Base-by-base conservation (phyloP, 306 rosid species). In the Malus asiatica region DNA sequence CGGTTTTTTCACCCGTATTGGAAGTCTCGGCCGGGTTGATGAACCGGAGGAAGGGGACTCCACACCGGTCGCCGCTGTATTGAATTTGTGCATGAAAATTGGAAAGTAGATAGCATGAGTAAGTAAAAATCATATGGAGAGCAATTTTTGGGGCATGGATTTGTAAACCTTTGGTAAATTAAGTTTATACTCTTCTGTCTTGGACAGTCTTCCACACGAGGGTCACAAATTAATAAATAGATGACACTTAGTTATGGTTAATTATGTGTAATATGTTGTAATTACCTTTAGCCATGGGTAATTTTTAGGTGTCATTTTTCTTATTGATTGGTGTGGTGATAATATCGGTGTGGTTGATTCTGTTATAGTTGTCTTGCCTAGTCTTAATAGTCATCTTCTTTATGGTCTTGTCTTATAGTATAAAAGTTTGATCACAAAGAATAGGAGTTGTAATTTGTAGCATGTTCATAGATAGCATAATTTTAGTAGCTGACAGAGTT, bases 1-100 rank as follows among this genome's bases (percentile, higher is more conserved):
- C 30, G 45, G 79, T 48, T n/a, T 68, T 25, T 75, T 64, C 64
- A 30, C 78, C 85, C 4, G 81, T 60, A 0, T 72, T 68, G 53
- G 81, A 66, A 19, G 72, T 77, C 8, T 78, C 96, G 45, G 84
- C 45, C 6, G 78, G 77, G 60, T 57, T 88, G 80, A 88, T 92
- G 90, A 93, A 88, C 82, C 94, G 95, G 42, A 76, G 97, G 65
- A 92, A 95, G 77, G 90, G 92, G 57, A 89, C 84, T 6, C 98
- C 98, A 0, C 98, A 88, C 68, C 68, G 98, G 87, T 89, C 98
- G 79, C 98, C 96, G 30, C 91, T 90, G 2, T 82, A 88, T 83
- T 95, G 89, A 94, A 72, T 70, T 58, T 20, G n/a, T 53, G 77
- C 63, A 70, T 60, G 77, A 58, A 64, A 40, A 23, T 3, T 22